Conservation (phyloP, 1,284 basidiomycete species). For the Mixia osmundae region DNA sequence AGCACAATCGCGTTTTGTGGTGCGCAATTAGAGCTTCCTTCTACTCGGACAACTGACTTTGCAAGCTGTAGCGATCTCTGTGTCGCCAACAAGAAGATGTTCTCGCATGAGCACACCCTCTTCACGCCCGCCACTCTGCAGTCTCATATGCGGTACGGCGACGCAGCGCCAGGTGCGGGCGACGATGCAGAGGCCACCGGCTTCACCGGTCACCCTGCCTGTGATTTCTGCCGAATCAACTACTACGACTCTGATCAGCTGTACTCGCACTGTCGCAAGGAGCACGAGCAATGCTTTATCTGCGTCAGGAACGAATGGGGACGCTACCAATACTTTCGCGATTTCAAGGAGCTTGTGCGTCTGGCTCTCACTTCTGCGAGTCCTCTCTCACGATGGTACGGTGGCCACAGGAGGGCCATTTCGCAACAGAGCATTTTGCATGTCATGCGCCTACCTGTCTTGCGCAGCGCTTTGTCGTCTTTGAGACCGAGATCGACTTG, state of each 20-base stretch:
- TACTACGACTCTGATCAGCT: constrained; percentile 81
- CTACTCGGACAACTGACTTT: too few species aligned
- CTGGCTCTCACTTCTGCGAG: too few species aligned
- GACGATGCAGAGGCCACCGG: constrained; percentile 5
- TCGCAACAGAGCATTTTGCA: constrained; percentile 38
- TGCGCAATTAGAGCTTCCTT: too few species aligned
- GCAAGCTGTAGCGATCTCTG: constrained; percentile 54
- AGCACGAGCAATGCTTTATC: constrained; percentile 89
- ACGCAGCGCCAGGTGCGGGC: constrained; percentile 4
- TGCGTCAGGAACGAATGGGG: constrained; percentile 48
- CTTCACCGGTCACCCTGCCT: constrained; percentile 41
- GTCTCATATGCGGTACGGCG: constrained; percentile 29
- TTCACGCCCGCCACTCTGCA: constrained; percentile 47
- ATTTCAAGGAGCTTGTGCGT: constrained; percentile 26
- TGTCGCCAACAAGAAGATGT: constrained; percentile 74
- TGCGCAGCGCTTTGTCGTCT: constrained; percentile 82
- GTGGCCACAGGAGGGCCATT: constrained; percentile 14
- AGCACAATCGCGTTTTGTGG: constrained; percentile 63
- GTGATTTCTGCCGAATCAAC: constrained; percentile 58
- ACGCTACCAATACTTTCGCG: constrained; percentile 53
- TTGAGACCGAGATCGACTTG: constrained; percentile 62
- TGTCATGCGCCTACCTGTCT: constrained; percentile 54
- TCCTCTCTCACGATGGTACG: too few species aligned
- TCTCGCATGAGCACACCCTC: constrained; percentile 78
- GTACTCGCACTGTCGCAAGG: constrained; percentile 79